Conservation (phyloP, 31 red algal genomes). For the Porphyra umbilicalis region DNA sequence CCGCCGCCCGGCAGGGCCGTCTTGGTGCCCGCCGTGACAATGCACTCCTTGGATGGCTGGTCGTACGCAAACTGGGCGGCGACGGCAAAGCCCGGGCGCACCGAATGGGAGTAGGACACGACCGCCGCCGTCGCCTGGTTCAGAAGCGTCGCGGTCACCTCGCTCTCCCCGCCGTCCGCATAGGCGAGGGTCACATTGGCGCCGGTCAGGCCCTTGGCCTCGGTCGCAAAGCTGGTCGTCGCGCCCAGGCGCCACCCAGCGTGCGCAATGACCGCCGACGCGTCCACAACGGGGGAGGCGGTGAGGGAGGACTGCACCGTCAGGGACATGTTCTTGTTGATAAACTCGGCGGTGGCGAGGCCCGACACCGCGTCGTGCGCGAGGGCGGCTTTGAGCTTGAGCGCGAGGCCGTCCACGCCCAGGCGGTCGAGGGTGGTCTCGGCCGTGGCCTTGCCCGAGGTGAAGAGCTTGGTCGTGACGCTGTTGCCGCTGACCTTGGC, state of each 20-base stretch:
- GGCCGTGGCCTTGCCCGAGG: conserved; percentile 19
- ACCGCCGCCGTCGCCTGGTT: conserved; percentile 27
- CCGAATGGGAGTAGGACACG: conserved; percentile 74
- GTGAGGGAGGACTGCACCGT: conserved; percentile 9
- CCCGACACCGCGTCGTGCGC: conserved; percentile 7
- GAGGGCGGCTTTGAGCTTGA: conserved; percentile 14
- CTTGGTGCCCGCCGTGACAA: conserved; percentile 38
- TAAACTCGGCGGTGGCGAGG: conserved; percentile 24
- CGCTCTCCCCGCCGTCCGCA: conserved; percentile 73
- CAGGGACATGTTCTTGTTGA: conserved; percentile 28
- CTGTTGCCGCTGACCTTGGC: conserved; percentile 39
- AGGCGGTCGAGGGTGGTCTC: conserved; percentile 43
- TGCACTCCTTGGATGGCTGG: conserved; percentile 10
- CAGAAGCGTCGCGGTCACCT: conserved; percentile 32
- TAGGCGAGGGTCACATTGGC: conserved; percentile 34
- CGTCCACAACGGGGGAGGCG: conserved; percentile 28
- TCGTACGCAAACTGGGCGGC: conserved; percentile 56
- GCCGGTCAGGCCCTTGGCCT: conserved; percentile 14
- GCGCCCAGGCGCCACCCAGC: conserved; percentile 47
- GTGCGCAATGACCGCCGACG: conserved; percentile 30
- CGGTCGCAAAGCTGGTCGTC: conserved; percentile 20
- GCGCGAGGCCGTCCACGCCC: conserved; percentile 37
- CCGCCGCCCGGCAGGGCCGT: conserved; percentile 57
- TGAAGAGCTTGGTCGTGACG: conserved; percentile 62
- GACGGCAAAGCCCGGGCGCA: conserved; percentile 54